Base-by-base conservation (phyloP, 2,329 filamentous ascomycete genomes). In the Trichophyton rubrum region DNA sequence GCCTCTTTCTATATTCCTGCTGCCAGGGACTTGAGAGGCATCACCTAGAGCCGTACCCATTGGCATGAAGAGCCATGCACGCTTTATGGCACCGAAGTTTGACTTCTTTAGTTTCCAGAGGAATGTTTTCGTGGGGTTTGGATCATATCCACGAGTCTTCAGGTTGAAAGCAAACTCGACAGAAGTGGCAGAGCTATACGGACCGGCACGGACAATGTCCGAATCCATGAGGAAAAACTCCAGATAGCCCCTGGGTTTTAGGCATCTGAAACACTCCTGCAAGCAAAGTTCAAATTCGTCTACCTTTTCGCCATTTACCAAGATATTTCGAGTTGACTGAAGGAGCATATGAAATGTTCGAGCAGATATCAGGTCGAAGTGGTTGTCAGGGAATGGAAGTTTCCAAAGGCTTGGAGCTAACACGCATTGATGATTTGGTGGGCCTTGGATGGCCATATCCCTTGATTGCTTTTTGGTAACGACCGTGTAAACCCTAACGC, bases 141-240 rank as follows among this genome's bases (percentile, higher is more conserved):
- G 85, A 71, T 97, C 93, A 71, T 96, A 97, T 33, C 92, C 92
- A 2, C 92, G 83, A 0, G 88, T 92, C 74, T 88, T 88, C 63
- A 99, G 85, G 59, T 88, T 86, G 78, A 93, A 95, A 45, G 88
- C 87, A 69, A 99, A 97, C 73, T 97, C 91, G 60, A 95, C 89
- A 56, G 87, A 88, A 72, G 93, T 87, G 53, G 90, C 89, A 61
- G 89, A 85, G 40, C 86, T 89, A 20, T 86, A 79, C 0, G 88
- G 85, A 0, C 91, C 91, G 0, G 90, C 85, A 65, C 90, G 91
- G 64, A 95, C 85, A 67, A 99, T 85, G 69, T 95, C 90, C 1
- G 90, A 88, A 72, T 99, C 93, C 67, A 97, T 83, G 51, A 97
- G 76, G 64, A 85, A 86, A 76, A 93, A 99, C 70, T 99, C 93